phyloP scores from a whole-genome alignment of 2,329 filamentous ascomycete species.

The Phyllosticta ampelicida region DNA sequence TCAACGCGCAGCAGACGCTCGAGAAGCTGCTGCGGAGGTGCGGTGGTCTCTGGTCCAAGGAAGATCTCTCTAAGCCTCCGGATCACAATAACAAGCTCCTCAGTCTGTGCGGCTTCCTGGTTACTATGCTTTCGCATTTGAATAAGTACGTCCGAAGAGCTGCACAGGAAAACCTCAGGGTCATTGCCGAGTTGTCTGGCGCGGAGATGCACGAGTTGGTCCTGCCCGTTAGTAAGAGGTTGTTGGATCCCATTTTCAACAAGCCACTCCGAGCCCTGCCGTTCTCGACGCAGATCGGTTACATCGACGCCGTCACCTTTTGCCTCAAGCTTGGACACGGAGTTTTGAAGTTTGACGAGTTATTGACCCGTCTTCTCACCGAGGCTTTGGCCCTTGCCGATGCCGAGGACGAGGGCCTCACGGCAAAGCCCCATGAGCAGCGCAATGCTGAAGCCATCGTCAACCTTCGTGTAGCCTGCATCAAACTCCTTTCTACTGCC shows the following conservation, averaged over 20 bases:
- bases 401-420: conserved; percentile 83
- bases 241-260: conserved; percentile 85
- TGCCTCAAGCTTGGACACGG: conserved; percentile 82
- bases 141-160: conserved; percentile 89
- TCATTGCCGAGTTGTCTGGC: conserved; percentile 66
- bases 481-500: conserved; percentile 83
- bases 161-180: conserved; percentile 67
- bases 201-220: conserved; percentile 81
- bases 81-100: conserved; percentile 50
- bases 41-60: conserved; percentile 68
- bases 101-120: conserved; percentile 72
- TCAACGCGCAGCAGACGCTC: conserved; percentile 72
- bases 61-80: conserved; percentile 55
- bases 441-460: conserved; percentile 93
- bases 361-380: conserved; percentile 79
- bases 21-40: conserved; percentile 69
- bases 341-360: conserved; percentile 85
- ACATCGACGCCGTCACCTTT: conserved; percentile 95
- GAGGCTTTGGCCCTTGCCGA: conserved; percentile 91
- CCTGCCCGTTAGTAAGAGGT: conserved; percentile 76
- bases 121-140: conserved; percentile 86
- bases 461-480: conserved; percentile 81
- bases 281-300: conserved; percentile 92
- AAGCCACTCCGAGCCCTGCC: conserved; percentile 89
- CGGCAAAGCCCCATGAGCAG: conserved; percentile 81